phyloP scores from a whole-genome alignment of 2,329 filamentous ascomycete species.

The Pseudogymnoascus sp. region DNA sequence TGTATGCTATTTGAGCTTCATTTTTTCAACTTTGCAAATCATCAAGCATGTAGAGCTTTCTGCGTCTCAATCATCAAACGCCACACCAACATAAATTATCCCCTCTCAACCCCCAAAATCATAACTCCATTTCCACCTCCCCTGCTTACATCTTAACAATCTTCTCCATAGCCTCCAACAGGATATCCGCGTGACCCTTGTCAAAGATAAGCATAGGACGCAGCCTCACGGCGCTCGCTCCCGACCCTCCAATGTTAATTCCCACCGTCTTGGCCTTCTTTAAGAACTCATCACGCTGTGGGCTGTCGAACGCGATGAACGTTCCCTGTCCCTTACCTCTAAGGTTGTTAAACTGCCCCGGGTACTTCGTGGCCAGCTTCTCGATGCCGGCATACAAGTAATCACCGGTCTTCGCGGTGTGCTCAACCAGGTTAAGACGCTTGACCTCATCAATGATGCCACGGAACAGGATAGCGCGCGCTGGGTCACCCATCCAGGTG shows the following conservation, averaged over 20 bases:
- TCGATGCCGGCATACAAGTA: slow-evolving; percentile 61
- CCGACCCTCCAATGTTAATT: slow-evolving; percentile 71
- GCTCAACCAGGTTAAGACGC: slow-evolving; percentile 57
- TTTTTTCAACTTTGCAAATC: not conserved
- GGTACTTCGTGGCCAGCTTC: slow-evolving; percentile 55
- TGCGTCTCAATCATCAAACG: not conserved
- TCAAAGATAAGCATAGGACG: slow-evolving; percentile 81
- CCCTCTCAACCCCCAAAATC: not conserved
- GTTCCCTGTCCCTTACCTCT: slow-evolving; percentile 69
- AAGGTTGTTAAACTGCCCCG: slow-evolving; percentile 62
- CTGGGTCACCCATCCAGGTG: slow-evolving; percentile 80
- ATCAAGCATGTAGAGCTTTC: not conserved
- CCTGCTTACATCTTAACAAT: slow-evolving; percentile 25
- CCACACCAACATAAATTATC: not conserved
- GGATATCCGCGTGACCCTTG: slow-evolving; percentile 79
- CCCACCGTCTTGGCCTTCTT: slow-evolving; percentile 63
- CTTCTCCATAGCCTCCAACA: slow-evolving; percentile 68
- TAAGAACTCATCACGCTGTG: slow-evolving; percentile 59
- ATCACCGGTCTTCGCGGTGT: slow-evolving; percentile 52
- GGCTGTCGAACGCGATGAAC: slow-evolving; percentile 74
- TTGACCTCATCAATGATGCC: slow-evolving; percentile 70
- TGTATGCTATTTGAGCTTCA: not conserved
- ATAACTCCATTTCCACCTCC: not conserved
- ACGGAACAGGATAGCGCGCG: slow-evolving; percentile 67
- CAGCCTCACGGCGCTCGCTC: slow-evolving; percentile 59